These are phyloP conservation scores for Geoglossum glabrum DNA, from an alignment of 495 filamentous ascomycete species.

Conservation along the genomic window DNA sequence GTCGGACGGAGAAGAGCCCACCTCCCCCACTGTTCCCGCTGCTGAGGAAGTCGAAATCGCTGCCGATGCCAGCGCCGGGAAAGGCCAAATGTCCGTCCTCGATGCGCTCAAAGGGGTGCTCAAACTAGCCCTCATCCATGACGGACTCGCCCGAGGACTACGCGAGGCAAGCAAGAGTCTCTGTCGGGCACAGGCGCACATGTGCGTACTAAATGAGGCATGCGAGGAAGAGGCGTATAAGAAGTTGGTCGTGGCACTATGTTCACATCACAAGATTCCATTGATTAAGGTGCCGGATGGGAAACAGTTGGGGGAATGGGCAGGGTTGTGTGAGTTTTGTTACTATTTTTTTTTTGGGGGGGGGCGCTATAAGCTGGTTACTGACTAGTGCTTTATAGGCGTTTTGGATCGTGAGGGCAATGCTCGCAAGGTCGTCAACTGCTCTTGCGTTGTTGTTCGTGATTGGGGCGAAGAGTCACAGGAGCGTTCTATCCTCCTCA, in stretches of 20 bases:
- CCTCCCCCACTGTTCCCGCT: conserved; percentile 29
- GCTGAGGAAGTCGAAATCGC: conserved; percentile 82
- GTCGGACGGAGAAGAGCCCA: conserved; percentile 81
- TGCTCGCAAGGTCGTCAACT: conserved; percentile 98
- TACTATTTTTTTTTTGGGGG: conserved; percentile 3
- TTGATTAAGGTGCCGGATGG: conserved; percentile 99
- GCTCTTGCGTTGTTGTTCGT: conserved; percentile 96
- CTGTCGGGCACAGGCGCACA: conserved; percentile 92
- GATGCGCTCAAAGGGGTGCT: conserved; percentile 95
- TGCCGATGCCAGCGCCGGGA: conserved; percentile 52
- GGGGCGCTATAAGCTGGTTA: conserved; percentile 10
- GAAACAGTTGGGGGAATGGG: conserved; percentile 99
- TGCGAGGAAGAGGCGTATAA: conserved; percentile 99
- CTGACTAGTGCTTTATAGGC: conserved; percentile 28
- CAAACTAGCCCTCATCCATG: conserved; percentile 97
- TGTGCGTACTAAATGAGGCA: conserved; percentile 97
- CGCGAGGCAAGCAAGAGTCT: conserved; percentile 95
- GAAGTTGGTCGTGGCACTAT: conserved; percentile 96
- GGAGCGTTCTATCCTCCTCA: conserved; percentile 91
- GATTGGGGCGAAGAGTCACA: conserved; percentile 99
- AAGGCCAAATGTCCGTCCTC: conserved; percentile 92
- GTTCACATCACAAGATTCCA: conserved; percentile 97
- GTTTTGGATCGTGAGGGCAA: conserved; percentile 98
- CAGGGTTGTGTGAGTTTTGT: conserved; percentile 64
- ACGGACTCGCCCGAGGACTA: conserved; percentile 93